These are phyloP conservation scores for Podospora sp. DNA, from an alignment of 495 filamentous ascomycete species.

Conservation along the genomic window DNA sequence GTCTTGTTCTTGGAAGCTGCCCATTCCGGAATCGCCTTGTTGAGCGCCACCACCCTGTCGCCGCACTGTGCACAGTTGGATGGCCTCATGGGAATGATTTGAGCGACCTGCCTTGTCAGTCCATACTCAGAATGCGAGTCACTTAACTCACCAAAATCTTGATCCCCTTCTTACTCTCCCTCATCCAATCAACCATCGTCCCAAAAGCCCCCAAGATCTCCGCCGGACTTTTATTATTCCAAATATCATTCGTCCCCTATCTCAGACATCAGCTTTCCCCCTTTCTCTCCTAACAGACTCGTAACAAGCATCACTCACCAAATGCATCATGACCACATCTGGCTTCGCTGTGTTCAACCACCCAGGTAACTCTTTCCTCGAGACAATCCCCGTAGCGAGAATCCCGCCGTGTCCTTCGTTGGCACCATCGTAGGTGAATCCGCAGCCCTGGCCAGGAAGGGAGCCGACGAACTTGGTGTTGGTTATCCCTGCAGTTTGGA, in stretches of 20 bases:
- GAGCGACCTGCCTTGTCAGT: constrained; percentile 38
- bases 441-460: constrained; percentile 38
- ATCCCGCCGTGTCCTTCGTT: constrained; percentile 52
- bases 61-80: constrained; percentile 36
- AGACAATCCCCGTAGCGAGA: constrained; percentile 45
- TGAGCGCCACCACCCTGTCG: constrained; percentile 36
- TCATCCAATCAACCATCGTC: constrained; percentile 44
- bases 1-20: constrained; percentile 38
- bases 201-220: constrained; percentile 44
- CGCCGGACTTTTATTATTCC: constrained; percentile 34
- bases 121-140: not conserved
- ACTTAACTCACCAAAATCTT: constrained; percentile 43
- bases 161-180: constrained; percentile 43
- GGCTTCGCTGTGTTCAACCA: constrained; percentile 46
- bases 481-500: constrained; percentile 33
- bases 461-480: constrained; percentile 47
- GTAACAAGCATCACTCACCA: constrained; percentile 15
- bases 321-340: constrained; percentile 50
- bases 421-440: constrained; percentile 48
- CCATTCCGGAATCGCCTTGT: constrained; percentile 46
- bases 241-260: constrained; percentile 51
- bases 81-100: constrained; percentile 51
- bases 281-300: not conserved
- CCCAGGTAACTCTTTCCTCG: constrained; percentile 40
- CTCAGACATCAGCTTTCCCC: not conserved